phyloP scores from a whole-genome alignment of 768 basidiomycete genomes.

The Kockovaella imperatae region DNA sequence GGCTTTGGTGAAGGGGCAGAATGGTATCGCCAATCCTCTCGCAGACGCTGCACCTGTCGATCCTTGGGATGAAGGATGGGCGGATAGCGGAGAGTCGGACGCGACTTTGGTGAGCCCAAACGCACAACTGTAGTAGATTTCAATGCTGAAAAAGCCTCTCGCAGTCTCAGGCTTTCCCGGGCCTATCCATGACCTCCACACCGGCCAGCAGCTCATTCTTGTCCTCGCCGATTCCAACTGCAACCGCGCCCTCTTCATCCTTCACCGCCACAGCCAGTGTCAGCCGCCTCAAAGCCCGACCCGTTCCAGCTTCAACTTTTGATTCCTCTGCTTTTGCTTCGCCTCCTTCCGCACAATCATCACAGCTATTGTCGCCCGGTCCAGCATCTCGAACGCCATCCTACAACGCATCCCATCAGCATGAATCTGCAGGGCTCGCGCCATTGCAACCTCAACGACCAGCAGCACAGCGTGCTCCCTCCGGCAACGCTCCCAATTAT shows the following conservation, averaged over 20 bases:
- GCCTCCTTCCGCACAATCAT: background rate
- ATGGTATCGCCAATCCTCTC: background rate
- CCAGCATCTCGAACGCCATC: conserved; percentile 2
- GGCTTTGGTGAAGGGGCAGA: conserved; percentile 35
- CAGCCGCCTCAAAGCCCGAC: conserved; percentile 31
- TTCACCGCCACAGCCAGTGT: conserved; percentile 1
- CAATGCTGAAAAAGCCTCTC: background rate
- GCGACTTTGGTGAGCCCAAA: conserved; percentile 21
- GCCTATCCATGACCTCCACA: conserved; percentile 1
- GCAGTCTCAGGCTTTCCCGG: conserved; percentile 9
- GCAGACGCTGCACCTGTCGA: conserved; percentile 7
- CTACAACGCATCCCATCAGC: conserved; percentile 2
- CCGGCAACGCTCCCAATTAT: conserved; percentile 31
- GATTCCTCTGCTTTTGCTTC: conserved; percentile 31
- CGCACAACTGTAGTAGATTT: background rate
- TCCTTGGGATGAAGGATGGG: conserved; percentile 36
- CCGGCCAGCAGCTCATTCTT: conserved; percentile 17
- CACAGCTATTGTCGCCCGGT: background rate
- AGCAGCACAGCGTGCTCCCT: background rate
- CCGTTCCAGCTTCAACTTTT: conserved; percentile 35
- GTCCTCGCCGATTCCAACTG: background rate
- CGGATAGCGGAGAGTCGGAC: conserved; percentile 12
- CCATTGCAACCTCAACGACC: conserved; percentile 13
- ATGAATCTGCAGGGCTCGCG: conserved; percentile 2
- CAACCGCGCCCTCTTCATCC: background rate